Evolutionary conservation across 768 basidiomycete genomes (phyloP).

Genomic region (Boletus sp.): DNA sequence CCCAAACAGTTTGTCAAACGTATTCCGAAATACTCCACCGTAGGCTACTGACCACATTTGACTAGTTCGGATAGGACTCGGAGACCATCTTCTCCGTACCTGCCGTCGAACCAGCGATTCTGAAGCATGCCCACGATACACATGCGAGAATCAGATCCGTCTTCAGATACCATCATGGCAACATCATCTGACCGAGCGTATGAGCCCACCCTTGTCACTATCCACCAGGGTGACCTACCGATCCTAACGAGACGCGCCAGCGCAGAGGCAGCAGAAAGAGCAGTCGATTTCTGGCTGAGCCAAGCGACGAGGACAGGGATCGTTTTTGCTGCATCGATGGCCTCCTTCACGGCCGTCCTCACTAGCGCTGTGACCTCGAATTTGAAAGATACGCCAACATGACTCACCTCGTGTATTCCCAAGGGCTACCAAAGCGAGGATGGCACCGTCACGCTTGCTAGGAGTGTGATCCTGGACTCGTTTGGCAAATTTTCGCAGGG

Average conservation of each 20-base stretch:
- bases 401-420: constrained; percentile 4
- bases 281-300: constrained; percentile 14
- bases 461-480: constrained; percentile 5
- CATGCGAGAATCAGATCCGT: background rate
- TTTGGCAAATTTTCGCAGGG: constrained; percentile 16
- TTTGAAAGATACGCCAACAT: background rate
- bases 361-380: background rate
- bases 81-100: constrained; percentile 26
- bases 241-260: constrained; percentile 17
- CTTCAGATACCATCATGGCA: constrained; percentile 2
- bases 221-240: constrained; percentile 10
- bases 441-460: constrained; percentile 17
- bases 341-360: constrained; percentile 4
- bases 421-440: constrained; percentile 16
- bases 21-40: no score
- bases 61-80: constrained; percentile 14
- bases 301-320: constrained; percentile 15
- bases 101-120: constrained; percentile 29
- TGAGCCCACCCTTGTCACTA: background rate
- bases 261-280: constrained; percentile 17
- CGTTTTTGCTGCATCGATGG: constrained; percentile 15
- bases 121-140: constrained; percentile 21
- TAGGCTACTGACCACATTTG: constrained; percentile 16
- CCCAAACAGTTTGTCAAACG: background rate
- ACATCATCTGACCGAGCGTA: constrained; percentile 16